These are phyloP conservation scores for Euphrasia arctica DNA, from an alignment of 305 asterid species.

Conservation along the genomic window DNA sequence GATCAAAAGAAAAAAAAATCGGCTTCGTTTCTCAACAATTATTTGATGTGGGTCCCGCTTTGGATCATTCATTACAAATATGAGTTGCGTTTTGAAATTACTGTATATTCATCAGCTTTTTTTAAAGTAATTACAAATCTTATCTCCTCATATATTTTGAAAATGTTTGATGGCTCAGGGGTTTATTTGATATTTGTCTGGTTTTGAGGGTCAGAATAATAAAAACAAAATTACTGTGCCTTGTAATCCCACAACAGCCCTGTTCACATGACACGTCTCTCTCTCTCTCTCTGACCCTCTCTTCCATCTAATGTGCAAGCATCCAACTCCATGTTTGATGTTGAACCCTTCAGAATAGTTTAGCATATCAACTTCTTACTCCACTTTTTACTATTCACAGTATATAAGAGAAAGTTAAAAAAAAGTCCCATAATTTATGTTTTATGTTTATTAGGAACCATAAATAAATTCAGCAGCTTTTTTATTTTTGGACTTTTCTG, in stretches of 20 bases:
- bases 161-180: neutral
- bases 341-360: constrained; percentile 2
- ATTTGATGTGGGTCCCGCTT: neutral
- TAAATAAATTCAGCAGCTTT: constrained; percentile 22
- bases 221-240: neutral
- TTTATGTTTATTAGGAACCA: neutral
- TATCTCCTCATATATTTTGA: neutral
- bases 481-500: constrained; percentile 18
- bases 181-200: neutral
- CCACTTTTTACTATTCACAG: neutral
- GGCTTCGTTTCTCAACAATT: constrained; percentile 4
- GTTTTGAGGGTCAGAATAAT: neutral
- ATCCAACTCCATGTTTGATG: neutral
- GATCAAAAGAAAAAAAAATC: neutral
- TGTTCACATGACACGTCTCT: constrained; percentile 15
- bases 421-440: neutral
- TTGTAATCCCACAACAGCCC: constrained; percentile 2
- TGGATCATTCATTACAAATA: neutral
- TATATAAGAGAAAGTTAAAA: neutral
- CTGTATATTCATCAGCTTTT: neutral
- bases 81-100: neutral
- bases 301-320: neutral
- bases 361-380: neutral
- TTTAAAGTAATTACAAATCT: too few species aligned
- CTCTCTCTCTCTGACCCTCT: neutral